Conservation (phyloP, 1,284 basidiomycete genomes). For the Ustilago vetiveriae region DNA sequence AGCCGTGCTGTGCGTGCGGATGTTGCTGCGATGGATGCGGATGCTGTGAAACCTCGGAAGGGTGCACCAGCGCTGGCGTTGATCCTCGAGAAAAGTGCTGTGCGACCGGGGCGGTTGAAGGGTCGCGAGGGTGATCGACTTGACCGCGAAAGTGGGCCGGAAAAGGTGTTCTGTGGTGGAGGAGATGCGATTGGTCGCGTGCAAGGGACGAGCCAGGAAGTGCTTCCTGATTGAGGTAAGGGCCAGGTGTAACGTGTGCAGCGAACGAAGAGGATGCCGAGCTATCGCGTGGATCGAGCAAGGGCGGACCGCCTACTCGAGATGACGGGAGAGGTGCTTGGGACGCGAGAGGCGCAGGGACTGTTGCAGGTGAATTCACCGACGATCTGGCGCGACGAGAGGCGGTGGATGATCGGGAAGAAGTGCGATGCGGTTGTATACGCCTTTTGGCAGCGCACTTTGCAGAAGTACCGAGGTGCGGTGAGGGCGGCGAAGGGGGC, state of each 20-base stretch:
- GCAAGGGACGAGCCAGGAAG: slow-evolving; percentile 21
- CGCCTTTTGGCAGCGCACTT: not conserved
- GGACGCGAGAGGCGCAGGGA: not conserved
- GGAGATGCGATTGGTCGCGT: slow-evolving; percentile 2
- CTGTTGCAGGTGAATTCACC: slow-evolving; percentile 1
- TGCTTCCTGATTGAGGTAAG: not conserved
- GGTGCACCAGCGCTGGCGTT: slow-evolving; percentile 9
- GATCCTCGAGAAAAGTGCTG: slow-evolving; percentile 12
- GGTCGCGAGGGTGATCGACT: not conserved
- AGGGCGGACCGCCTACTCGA: not conserved
- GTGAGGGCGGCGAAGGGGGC: slow-evolving; percentile 18
- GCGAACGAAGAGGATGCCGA: not conserved
- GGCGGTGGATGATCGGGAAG: slow-evolving; percentile 16
- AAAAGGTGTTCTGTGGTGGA: slow-evolving; percentile 10
- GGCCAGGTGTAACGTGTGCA: not conserved
- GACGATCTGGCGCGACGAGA: slow-evolving; percentile 20
- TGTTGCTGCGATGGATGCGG: too few species aligned
- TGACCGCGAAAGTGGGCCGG: not conserved
- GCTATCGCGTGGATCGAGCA: not conserved
- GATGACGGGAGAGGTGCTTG: not conserved
- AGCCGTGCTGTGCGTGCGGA: slow-evolving; percentile 2
- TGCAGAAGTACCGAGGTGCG: slow-evolving; percentile 1
- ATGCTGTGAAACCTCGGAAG: not conserved
- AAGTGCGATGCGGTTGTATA: not conserved
- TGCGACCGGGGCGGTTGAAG: not conserved